These are phyloP conservation scores for Sporobolomyces phaffii DNA, from an alignment of 768 basidiomycete genomes.

Conservation along the genomic window DNA sequence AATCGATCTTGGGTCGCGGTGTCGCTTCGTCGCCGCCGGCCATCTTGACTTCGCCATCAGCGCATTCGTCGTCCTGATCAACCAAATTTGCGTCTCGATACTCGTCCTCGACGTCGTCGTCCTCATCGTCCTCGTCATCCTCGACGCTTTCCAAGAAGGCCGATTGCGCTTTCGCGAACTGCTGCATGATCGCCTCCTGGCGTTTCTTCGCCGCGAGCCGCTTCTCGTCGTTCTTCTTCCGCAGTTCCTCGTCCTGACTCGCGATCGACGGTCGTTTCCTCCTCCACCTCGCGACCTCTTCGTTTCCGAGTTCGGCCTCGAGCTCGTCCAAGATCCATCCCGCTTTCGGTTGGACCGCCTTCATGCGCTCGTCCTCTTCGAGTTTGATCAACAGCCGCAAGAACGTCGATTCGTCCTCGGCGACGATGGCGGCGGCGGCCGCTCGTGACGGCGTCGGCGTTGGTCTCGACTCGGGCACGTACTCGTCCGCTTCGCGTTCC, in stretches of 20 bases:
- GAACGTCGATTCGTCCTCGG: conserved; percentile 45
- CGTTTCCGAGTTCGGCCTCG: conserved; percentile 22
- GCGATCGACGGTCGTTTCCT: background rate
- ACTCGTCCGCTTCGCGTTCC: conserved; percentile 9
- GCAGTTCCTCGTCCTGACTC: conserved; percentile 41
- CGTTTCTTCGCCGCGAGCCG: conserved; percentile 79
- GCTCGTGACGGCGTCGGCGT: too few species aligned
- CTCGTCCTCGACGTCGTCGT: conserved; percentile 50
- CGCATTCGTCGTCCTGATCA: conserved; percentile 48
- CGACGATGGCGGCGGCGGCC: too few species aligned
- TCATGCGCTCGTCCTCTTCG: conserved; percentile 67
- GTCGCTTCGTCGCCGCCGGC: background rate
- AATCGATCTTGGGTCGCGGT: conserved; percentile 52
- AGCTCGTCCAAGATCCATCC: conserved; percentile 61
- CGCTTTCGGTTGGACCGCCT: conserved; percentile 63
- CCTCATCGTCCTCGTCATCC: conserved; percentile 58
- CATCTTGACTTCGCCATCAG: conserved; percentile 46
- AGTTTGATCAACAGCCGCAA: conserved; percentile 68
- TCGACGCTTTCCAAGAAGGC: conserved; percentile 67
- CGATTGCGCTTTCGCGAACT: conserved; percentile 89
- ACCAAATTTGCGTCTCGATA: too few species aligned
- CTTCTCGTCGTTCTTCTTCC: conserved; percentile 57
- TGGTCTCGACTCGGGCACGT: background rate
- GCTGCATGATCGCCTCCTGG: conserved; percentile 89
- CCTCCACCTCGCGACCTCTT: conserved; percentile 47